These are phyloP conservation scores for Arthroderma sp. DNA, from an alignment of 2,329 filamentous ascomycete genomes.

Conservation along the genomic window DNA sequence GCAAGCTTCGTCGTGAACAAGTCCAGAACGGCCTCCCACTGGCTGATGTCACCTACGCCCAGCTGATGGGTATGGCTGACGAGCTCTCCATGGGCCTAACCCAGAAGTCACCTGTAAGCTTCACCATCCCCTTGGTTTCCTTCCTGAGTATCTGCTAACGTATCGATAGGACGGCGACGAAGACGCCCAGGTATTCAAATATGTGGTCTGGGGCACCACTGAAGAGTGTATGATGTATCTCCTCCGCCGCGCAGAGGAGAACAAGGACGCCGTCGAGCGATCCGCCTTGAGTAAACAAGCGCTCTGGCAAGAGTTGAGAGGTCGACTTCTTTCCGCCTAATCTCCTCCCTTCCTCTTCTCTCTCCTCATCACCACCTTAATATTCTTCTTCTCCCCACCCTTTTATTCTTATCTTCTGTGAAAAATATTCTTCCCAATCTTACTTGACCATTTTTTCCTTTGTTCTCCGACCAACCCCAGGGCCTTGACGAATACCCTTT, in stretches of 20 bases:
- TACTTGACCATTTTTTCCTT: too few relatives aligned
- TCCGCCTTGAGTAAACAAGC: slow-evolving; percentile 18
- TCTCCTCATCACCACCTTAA: too few relatives aligned
- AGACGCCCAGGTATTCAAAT: slow-evolving; percentile 43
- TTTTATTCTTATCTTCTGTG: too few relatives aligned
- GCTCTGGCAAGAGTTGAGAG: slow-evolving; percentile 11
- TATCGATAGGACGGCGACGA: slow-evolving; percentile 20
- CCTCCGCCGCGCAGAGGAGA: slow-evolving; percentile 58
- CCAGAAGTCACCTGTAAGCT: slow-evolving; percentile 18
- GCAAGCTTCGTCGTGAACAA: slow-evolving; percentile 32
- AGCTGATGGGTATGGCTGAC: slow-evolving; percentile 92
- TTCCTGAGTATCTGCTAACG: slow-evolving; percentile 10
- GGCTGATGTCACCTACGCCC: slow-evolving; percentile 50
- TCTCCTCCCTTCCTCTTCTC: too few relatives aligned
- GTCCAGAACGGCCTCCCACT: slow-evolving; percentile 32
- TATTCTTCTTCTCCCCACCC: too few relatives aligned
- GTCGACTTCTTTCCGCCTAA: neutral
- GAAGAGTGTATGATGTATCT: slow-evolving; percentile 48
- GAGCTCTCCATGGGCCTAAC: slow-evolving; percentile 58
- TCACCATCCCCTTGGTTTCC: neutral
- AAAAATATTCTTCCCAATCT: too few relatives aligned
- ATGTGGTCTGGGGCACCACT: slow-evolving; percentile 47
- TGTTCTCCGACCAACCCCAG: too few relatives aligned
- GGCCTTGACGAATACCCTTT: too few relatives aligned
- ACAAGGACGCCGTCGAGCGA: slow-evolving; percentile 48